A percentile compares a stretch with the other conserved stretches of the same genome.
Conservation (phyloP, 2,329 filamentous ascomycete species). For the Aspergillus oerlinghausenensis region DNA sequence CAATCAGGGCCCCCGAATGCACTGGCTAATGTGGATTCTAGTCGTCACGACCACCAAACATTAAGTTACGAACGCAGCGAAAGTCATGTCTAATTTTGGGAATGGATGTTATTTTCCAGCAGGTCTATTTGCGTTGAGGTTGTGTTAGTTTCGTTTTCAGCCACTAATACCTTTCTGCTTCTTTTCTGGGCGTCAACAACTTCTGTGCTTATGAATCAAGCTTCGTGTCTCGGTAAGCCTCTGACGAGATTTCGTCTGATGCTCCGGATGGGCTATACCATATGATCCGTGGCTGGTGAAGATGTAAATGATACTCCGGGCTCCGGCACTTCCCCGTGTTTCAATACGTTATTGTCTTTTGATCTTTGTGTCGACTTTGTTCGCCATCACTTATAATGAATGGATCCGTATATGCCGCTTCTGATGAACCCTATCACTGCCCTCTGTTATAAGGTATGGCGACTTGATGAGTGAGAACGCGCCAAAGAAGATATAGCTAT, state of each 20-base stretch:
- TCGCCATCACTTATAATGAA: constrained; percentile 6
- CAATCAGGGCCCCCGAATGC: neutral
- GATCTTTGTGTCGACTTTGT: constrained; percentile 7
- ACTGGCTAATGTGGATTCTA: constrained; percentile 16
- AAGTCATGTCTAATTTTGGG: constrained; percentile 27
- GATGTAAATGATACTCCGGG: constrained; percentile 43
- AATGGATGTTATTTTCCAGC: constrained; percentile 30
- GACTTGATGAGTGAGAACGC: neutral
- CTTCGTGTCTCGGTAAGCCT: constrained; percentile 22
- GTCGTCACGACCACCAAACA: constrained; percentile 45
- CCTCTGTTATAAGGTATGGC: neutral
- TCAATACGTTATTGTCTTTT: constrained; percentile 25
- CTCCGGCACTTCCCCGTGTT: constrained; percentile 34
- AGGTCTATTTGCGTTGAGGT: constrained; percentile 30
- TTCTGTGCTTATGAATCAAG: constrained; percentile 27
- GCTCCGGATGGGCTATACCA: constrained; percentile 21
- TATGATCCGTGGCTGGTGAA: constrained; percentile 28
- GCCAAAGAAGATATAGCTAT: neutral
- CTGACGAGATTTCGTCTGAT: constrained; percentile 25
- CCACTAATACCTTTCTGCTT: constrained; percentile 35
- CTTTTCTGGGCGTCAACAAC: constrained; percentile 31
- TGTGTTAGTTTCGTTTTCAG: constrained; percentile 29
- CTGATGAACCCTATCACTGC: constrained; percentile 11
- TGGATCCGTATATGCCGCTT: neutral
- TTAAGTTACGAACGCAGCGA: constrained; percentile 28